Percentiles rank a stretch among this genome's conserved stretches.
These are phyloP conservation scores for Trametes cingulata DNA, from an alignment of 768 basidiomycete species.

Conservation along the genomic window DNA sequence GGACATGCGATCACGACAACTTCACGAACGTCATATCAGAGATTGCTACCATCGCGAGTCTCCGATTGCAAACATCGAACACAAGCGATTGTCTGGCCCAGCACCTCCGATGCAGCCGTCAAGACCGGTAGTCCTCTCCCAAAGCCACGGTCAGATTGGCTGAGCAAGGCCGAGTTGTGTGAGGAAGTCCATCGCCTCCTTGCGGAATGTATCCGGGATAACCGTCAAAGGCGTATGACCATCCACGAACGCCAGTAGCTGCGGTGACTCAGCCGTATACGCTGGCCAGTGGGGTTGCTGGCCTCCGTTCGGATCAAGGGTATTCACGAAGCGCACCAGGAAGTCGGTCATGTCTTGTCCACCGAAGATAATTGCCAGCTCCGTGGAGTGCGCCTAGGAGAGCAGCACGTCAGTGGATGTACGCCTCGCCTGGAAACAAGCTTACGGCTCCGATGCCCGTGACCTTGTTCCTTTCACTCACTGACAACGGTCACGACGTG, in stretches of 20 bases:
- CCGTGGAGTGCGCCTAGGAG: conserved; percentile 43
- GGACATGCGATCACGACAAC: too few species aligned
- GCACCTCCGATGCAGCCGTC: too few species aligned
- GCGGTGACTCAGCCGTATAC: conserved; percentile 38
- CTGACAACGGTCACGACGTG: neutral
- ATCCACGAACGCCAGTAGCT: conserved; percentile 44
- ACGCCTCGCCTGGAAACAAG: too few species aligned
- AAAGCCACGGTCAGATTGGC: too few species aligned
- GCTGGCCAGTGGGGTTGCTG: conserved; percentile 44
- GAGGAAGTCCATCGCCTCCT: conserved; percentile 34
- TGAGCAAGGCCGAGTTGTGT: neutral
- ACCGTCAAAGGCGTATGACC: conserved; percentile 35
- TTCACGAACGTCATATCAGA: too few species aligned
- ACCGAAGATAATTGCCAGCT: conserved; percentile 44
- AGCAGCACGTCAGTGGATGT: too few species aligned
- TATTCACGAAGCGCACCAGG: conserved; percentile 43
- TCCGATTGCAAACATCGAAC: too few species aligned
- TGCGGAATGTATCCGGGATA: conserved; percentile 45
- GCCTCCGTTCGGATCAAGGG: conserved; percentile 42
- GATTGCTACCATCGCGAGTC: too few species aligned
- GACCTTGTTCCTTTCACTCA: neutral
- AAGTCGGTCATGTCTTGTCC: conserved; percentile 47
- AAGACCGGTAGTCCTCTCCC: too few species aligned
- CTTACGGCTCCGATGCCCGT: neutral
- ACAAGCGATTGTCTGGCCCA: too few species aligned